Base-by-base conservation (phyloP, 148 eudicot species). In the Heliamphora exappendiculata region DNA sequence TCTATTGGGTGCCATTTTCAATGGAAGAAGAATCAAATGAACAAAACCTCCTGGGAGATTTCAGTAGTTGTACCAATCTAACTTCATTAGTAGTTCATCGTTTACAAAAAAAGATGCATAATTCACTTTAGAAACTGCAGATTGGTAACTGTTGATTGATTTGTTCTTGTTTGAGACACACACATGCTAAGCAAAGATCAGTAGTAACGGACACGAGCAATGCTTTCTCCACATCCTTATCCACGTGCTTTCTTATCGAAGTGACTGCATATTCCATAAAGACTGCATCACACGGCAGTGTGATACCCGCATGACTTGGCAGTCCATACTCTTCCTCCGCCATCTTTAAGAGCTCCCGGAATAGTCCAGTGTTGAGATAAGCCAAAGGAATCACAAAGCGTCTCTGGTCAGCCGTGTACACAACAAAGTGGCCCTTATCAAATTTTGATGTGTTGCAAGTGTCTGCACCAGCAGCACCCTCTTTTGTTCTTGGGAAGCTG, bases 281-380 rank as follows among this genome's bases (percentile, higher is more conserved):
- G 28, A 68, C 37, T 13, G 85, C 75, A 62, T 86, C 87, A 74
- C 85, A 84, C 20, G 86, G 87, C 74, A 88, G 29, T 8, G 78
- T 79, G 67, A 88, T 88, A 8, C 87, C 84, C 3, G 86, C 86
- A 47, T 84, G 51, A 42, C 72, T 81, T 17, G 76, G 74, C 57
- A 81, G 51, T 28, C 91, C 89, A 75, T 79, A 84, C 80, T 84
- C 88, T 67, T 88, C 91, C 76, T 83, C 89, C 24, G 85, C 84
- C 80, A 83, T 81, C 54, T 69, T 76, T 20, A 85, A 59, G 16
- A 85, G 80, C 76, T 85, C 83, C 72, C 76, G 80, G 28, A 87
- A 57, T 5, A 85, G 55, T 5, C 67, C 78, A 28, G 29, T 81
- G 41, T 75, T 53, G 5, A 89, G 82, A 75, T 80, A 84, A 8